Evolutionary conservation across 2,329 filamentous ascomycete genomes (phyloP).

Genomic region (Penicillium palitans): DNA sequence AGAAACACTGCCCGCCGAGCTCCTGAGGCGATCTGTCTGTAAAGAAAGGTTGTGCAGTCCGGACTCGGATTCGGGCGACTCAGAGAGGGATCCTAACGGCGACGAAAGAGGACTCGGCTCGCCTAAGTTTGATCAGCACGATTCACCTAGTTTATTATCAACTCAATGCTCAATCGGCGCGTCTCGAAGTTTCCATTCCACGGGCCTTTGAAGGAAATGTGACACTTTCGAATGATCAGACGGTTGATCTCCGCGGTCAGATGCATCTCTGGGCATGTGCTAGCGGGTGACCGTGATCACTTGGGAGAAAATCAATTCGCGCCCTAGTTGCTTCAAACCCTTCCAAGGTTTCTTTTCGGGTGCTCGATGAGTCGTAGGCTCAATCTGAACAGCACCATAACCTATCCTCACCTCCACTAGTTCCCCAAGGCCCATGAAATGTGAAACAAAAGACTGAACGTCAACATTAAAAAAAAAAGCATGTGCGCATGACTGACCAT

Average conservation of each 20-base stretch:
- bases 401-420: slow-evolving; percentile 1
- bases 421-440: slow-evolving; percentile 15
- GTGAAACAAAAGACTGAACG: slow-evolving; percentile 17
- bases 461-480: slow-evolving; percentile 9
- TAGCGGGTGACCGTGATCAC: not conserved
- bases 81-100: slow-evolving; percentile 38
- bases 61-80: slow-evolving; percentile 37
- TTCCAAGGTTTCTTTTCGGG: not conserved
- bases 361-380: not conserved
- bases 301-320: not conserved
- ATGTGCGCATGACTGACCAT: slow-evolving; percentile 39
- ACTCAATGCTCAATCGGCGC: slow-evolving; percentile 19
- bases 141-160: slow-evolving; percentile 10
- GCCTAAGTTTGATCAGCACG: slow-evolving; percentile 31
- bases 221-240: slow-evolving; percentile 23
- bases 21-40: slow-evolving; percentile 62
- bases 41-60: slow-evolving; percentile 50
- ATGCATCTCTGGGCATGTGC: slow-evolving; percentile 15
- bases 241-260: slow-evolving; percentile 19
- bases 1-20: slow-evolving; percentile 73
- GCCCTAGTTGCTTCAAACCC: not conserved
- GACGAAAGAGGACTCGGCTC: slow-evolving; percentile 44
- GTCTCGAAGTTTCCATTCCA: slow-evolving; percentile 15
- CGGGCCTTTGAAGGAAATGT: slow-evolving; percentile 14
- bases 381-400: not conserved